These are phyloP conservation scores for Silene conica DNA, from an alignment of 148 eudicot genomes.

Conservation along the genomic window DNA sequence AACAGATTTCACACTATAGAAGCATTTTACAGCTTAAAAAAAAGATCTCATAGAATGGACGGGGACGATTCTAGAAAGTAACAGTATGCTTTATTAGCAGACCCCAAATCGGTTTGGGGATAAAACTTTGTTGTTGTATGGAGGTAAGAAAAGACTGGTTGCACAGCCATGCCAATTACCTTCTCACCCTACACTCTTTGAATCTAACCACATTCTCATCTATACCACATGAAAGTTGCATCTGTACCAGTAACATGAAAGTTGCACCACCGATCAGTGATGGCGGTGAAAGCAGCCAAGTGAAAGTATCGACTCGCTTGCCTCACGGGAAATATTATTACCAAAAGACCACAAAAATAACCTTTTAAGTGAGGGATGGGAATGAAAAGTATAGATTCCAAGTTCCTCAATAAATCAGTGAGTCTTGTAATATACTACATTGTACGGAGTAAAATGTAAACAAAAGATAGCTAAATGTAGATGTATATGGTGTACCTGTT, in stretches of 20 bases:
- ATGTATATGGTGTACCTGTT: slow-evolving; percentile 53
- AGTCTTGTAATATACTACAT: background rate
- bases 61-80: too few relatives aligned
- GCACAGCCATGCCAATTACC: background rate
- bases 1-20: background rate
- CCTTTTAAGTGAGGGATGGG: background rate
- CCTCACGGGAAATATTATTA: background rate
- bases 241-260: background rate
- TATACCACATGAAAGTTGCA: background rate
- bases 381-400: background rate
- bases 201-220: background rate
- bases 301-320: background rate
- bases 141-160: background rate
- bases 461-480: background rate
- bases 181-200: background rate
- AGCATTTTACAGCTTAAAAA: background rate
- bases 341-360: background rate
- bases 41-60: background rate
- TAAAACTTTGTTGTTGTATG: background rate
- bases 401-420: background rate
- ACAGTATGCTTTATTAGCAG: background rate
- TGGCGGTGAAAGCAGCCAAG: background rate
- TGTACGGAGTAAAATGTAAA: background rate
- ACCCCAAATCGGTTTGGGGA: background rate
- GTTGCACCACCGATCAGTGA: background rate